Evolutionary conservation across 805 yeast species (phyloP), one percentile per base, ranked within the genome.

Genomic region (Candida fluviatilis): DNA sequence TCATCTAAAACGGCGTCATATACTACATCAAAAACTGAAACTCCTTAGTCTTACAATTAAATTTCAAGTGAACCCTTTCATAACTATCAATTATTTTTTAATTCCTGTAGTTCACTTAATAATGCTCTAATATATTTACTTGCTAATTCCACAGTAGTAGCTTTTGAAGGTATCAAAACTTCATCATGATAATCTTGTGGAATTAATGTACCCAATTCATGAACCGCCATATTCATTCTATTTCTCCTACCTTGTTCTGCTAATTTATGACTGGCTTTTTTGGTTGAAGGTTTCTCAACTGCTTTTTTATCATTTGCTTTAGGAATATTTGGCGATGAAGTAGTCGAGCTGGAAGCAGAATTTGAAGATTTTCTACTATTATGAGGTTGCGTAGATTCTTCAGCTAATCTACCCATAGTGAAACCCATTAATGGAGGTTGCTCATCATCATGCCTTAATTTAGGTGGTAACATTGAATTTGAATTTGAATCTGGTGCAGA

Each of bases 241-340:
- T 91, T 90, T 50, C 99, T 75, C 37, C 99, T 73, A 12, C 96
- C 98, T 60, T 93, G 97, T 62, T 91, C 99, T 0, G 99, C 98
- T 12, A 87, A 73, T 57, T 91, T 90, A 60, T 91, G 99, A 30
- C 78, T 76, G 2, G 83, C 76, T 50, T 82, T 80, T 55, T 84
- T 82, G 19, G 75, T 69, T 6, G 62, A 38, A 19, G 58, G 55
- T 37, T 55, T 54, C 37, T 56, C 60, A 4, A 37, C 40, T 15
- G 41, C 45, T 14, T 40, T 40, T 10, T 35, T 40, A 10, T 37
- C 12, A 18, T 36, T 31, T 6, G 40, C 24, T 18, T 31, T 33
- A 3, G 34, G 34, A 15, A 32, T 27, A 16, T 45, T 43, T 2
- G 63, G 62, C 3, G 59, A 54, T 30, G 51, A 43, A n/a, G 49